Conservation (phyloP, 2,329 filamentous ascomycete genomes). For the Ceratocystis diversiconidia region DNA sequence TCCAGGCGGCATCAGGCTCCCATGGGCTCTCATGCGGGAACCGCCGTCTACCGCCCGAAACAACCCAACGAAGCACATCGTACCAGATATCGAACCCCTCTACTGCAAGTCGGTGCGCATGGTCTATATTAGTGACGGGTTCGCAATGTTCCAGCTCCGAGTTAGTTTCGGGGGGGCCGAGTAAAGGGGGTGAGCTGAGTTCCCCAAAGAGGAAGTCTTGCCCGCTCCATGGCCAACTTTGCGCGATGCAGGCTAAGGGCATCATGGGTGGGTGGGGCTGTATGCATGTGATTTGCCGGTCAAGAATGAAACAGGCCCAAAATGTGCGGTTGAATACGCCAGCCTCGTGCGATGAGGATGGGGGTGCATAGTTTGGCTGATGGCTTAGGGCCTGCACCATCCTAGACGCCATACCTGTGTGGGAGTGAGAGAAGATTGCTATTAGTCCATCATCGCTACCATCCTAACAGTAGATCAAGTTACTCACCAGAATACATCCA, state of each 20-base stretch:
- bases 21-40: slow-evolving; percentile 29
- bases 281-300: slow-evolving; percentile 31
- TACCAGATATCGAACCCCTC: slow-evolving; percentile 33
- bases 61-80: slow-evolving; percentile 29
- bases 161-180: not conserved
- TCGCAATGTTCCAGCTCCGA: not conserved
- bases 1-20: slow-evolving; percentile 27
- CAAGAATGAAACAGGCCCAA: slow-evolving; percentile 34
- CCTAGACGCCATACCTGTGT: slow-evolving; percentile 9
- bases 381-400: slow-evolving; percentile 7
- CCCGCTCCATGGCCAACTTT: slow-evolving; percentile 24
- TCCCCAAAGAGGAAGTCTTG: slow-evolving; percentile 29
- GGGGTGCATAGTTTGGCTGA: not conserved
- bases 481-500: slow-evolving; percentile 14
- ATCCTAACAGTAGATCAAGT: too few species aligned
- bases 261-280: slow-evolving; percentile 29
- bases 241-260: slow-evolving; percentile 26
- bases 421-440: too few species aligned
- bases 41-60: slow-evolving; percentile 31
- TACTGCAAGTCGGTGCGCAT: slow-evolving; percentile 21
- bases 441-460: not conserved
- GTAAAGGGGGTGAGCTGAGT: slow-evolving; percentile 18
- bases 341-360: not conserved
- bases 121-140: slow-evolving; percentile 24
- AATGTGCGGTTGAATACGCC: slow-evolving; percentile 24